Percentiles rank a stretch among this genome's conserved stretches.
These are phyloP conservation scores for Lippia alba DNA, from an alignment of 305 asterid species.

Conservation along the genomic window DNA sequence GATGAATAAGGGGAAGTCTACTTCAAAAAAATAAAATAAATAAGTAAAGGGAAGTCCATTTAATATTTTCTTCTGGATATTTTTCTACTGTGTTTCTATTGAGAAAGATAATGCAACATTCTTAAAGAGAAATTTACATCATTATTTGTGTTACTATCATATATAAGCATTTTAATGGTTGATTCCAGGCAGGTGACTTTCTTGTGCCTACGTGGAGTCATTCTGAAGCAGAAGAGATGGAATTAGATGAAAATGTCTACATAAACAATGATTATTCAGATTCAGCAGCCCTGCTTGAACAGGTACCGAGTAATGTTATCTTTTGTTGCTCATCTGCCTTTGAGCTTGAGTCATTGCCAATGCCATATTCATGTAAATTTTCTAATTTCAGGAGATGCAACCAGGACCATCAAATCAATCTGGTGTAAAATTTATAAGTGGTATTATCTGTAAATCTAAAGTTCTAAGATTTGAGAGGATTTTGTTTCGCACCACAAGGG, in stretches of 20 bases:
- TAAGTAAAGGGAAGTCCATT: slow-evolving; percentile 5
- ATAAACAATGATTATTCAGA: slow-evolving; percentile 50
- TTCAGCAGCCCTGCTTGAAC: slow-evolving; percentile 70
- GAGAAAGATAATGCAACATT: slow-evolving; percentile 12
- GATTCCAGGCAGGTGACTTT: slow-evolving; percentile 78
- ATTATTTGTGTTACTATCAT: slow-evolving; percentile 24
- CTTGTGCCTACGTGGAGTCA: slow-evolving; percentile 74
- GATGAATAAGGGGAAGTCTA: slow-evolving; percentile 7
- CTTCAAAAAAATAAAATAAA: not conserved
- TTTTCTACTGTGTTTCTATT: slow-evolving; percentile 4
- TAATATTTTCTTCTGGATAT: not conserved
- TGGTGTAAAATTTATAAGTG: slow-evolving; percentile 86
- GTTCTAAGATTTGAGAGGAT: slow-evolving; percentile 86
- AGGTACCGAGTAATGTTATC: slow-evolving; percentile 49
- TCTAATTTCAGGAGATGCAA: slow-evolving; percentile 71
- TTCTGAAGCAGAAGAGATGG: slow-evolving; percentile 63
- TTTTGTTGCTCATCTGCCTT: slow-evolving; percentile 21
- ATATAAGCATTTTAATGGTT: slow-evolving; percentile 34
- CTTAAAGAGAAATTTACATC: not conserved
- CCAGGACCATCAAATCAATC: slow-evolving; percentile 76
- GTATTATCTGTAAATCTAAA: slow-evolving; percentile 77
- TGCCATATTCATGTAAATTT: slow-evolving; percentile 36
- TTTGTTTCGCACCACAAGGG: slow-evolving; percentile 97
- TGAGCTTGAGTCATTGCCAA: slow-evolving; percentile 25
- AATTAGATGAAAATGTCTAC: slow-evolving; percentile 72